phyloP scores from a whole-genome alignment of 2,329 filamentous ascomycete species.

The Periconia sp. region DNA sequence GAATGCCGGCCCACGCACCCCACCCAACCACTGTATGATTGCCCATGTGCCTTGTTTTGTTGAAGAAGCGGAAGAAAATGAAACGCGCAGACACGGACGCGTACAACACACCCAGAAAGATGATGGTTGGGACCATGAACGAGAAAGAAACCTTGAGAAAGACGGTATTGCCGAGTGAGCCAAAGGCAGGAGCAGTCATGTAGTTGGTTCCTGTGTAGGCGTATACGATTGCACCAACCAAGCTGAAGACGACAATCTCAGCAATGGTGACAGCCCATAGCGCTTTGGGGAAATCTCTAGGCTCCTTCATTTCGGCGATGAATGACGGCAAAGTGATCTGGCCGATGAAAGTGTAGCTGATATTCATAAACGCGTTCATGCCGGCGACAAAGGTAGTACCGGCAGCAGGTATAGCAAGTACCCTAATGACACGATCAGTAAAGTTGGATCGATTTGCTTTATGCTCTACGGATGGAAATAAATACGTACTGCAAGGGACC shows the following conservation, averaged over 20 bases:
- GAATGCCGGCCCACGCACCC: conserved; percentile 74
- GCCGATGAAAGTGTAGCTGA: conserved; percentile 93
- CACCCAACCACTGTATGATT: conserved; percentile 82
- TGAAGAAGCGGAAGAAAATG: conserved; percentile 87
- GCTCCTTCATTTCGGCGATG: conserved; percentile 87
- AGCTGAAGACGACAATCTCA: conserved; percentile 81
- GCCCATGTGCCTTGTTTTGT: conserved; percentile 75
- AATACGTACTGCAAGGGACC: conserved; percentile 59
- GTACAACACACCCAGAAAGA: conserved; percentile 89
- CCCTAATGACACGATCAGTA: conserved; percentile 24
- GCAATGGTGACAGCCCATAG: conserved; percentile 88
- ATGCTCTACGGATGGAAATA: no score
- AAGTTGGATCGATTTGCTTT: no score
- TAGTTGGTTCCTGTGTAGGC: conserved; percentile 89
- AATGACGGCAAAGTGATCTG: conserved; percentile 94
- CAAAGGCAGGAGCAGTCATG: conserved; percentile 84
- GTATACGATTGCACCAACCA: conserved; percentile 80
- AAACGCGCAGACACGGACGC: conserved; percentile 88
- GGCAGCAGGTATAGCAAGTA: conserved; percentile 66
- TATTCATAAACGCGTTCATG: conserved; percentile 90
- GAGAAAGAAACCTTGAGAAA: conserved; percentile 90
- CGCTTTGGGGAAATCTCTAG: conserved; percentile 86
- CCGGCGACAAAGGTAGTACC: conserved; percentile 79
- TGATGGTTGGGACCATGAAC: conserved; percentile 93
- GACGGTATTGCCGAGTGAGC: conserved; percentile 70